A percentile compares a stretch with the other conserved stretches of the same genome.
Evolutionary conservation across 176 grass and related monocot species (phyloP).

Genomic region (Bromus sterilis): DNA sequence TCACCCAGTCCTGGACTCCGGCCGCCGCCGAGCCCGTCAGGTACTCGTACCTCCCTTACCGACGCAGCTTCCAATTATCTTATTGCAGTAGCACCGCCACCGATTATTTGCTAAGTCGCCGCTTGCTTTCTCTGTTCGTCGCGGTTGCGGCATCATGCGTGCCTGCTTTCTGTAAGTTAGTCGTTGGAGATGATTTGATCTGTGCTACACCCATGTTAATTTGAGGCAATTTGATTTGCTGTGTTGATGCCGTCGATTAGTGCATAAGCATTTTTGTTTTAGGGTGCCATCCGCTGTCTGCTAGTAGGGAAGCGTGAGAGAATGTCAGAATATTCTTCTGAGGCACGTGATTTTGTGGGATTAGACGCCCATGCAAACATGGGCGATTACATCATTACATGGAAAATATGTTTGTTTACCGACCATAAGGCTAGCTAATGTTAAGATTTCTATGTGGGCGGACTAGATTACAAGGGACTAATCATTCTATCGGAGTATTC

Average conservation of each 20-base stretch:
- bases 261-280: background rate
- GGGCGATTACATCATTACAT: constrained; percentile 5
- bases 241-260: constrained; percentile 10
- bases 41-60: constrained; percentile 18
- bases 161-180: background rate
- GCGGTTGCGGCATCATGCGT: background rate
- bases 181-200: background rate
- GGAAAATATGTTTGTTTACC: background rate
- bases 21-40: constrained; percentile 16
- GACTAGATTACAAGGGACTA: background rate
- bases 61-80: background rate
- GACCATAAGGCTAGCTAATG: background rate
- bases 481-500: background rate
- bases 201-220: background rate
- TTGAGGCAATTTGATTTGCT: constrained; percentile 16
- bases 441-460: background rate
- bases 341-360: background rate
- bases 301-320: background rate
- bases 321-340: background rate
- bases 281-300: background rate
- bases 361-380: background rate
- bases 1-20: constrained; percentile 89
- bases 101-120: background rate
- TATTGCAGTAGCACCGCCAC: background rate
- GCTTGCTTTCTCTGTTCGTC: background rate